Evolutionary conservation across 352 stramenopile species (phyloP), one percentile per base, ranked within the genome.

Genomic region (Phytophthora macrochlamydospora): DNA sequence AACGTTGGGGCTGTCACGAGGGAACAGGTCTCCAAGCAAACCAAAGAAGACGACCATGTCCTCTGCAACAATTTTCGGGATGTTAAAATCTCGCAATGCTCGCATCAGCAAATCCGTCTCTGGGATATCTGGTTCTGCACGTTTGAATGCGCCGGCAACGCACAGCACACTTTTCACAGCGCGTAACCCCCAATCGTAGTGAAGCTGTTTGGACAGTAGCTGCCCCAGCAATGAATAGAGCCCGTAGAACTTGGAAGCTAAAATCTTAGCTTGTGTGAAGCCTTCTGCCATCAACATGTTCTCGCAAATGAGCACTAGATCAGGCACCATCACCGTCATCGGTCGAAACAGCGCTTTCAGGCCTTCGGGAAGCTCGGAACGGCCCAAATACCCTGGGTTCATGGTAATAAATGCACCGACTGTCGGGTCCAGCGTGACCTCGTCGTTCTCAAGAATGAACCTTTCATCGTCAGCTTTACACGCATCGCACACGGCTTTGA

Each of bases 231-330:
- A 70, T 29, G 91, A 98, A 70, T 98, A 99, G 31, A 99, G 79
- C 0, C 92, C 93, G 53, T 98, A 98, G 62, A 99, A 98, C 71
- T 99, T 99, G 37, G 90, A 97, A 8, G 96, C 95, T 4, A 99
- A 78, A 28, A 97, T 91, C 73, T 98, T 98, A 33, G 92, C 92
- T 35, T 97, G 85, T 29, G 95, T 97, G 62, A 99, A 99, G 7
- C 96, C 96, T 80, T 98, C 92, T 4, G 94, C 94, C 93, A 98
- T 98, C 38, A 99, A 78, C 92, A 99, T 98, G 73, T 98, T 98
- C 73, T 99, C 96, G 71, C 93, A 98, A 65, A 99, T 99, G 18
- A 98, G 72, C 56, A 98, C 92, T 1, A 98, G 73, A 72, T 99
- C 95, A 9, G 96, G 96, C 33, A 98, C 95, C 93, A 98, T 98